Percentiles rank a stretch among this genome's conserved stretches.
Conservation (phyloP, 2,329 filamentous ascomycete species). For the Fusarium mexicanum region DNA sequence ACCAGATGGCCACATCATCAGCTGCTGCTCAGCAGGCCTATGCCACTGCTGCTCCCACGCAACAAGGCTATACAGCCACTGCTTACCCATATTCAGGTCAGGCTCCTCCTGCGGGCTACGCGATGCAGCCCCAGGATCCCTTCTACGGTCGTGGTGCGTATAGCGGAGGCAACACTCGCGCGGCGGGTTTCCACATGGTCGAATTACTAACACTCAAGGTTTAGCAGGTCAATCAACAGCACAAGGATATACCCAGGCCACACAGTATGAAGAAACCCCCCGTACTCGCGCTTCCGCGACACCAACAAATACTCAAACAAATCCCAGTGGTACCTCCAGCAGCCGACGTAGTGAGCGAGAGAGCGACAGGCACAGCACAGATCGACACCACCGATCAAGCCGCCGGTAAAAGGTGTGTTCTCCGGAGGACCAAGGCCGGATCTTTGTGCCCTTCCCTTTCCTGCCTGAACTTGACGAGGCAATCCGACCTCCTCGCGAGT, state of each 20-base stretch:
- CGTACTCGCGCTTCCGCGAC: slow-evolving; percentile 50
- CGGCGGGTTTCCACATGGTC: slow-evolving; percentile 35
- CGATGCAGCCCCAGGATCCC: slow-evolving; percentile 61
- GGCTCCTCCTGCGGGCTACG: slow-evolving; percentile 50
- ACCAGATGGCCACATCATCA: slow-evolving; percentile 44
- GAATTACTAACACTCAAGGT: slow-evolving; percentile 59
- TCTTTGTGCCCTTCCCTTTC: slow-evolving; percentile 27
- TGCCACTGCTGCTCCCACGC: slow-evolving; percentile 45
- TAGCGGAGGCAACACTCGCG: slow-evolving; percentile 42
- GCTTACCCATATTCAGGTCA: slow-evolving; percentile 50
- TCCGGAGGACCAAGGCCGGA: slow-evolving; percentile 33
- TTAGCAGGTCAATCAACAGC: slow-evolving; percentile 56
- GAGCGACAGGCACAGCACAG: slow-evolving; percentile 51
- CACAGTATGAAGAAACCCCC: slow-evolving; percentile 63
- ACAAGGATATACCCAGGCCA: slow-evolving; percentile 56
- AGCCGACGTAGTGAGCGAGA: slow-evolving; percentile 56
- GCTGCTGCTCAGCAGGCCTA: slow-evolving; percentile 48
- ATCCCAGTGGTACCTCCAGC: slow-evolving; percentile 49
- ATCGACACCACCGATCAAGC: slow-evolving; percentile 52
- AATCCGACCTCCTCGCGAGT: slow-evolving; percentile 39
- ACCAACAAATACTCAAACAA: slow-evolving; percentile 52
- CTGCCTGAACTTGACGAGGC: slow-evolving; percentile 36
- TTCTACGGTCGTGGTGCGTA: slow-evolving; percentile 71
- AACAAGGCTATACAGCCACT: slow-evolving; percentile 47
- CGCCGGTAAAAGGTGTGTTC: slow-evolving; percentile 47